Percentiles rank a stretch among this genome's conserved stretches.
Evolutionary conservation across 306 rosid genomes (phyloP).

Genomic region (Cicer arietinum): DNA sequence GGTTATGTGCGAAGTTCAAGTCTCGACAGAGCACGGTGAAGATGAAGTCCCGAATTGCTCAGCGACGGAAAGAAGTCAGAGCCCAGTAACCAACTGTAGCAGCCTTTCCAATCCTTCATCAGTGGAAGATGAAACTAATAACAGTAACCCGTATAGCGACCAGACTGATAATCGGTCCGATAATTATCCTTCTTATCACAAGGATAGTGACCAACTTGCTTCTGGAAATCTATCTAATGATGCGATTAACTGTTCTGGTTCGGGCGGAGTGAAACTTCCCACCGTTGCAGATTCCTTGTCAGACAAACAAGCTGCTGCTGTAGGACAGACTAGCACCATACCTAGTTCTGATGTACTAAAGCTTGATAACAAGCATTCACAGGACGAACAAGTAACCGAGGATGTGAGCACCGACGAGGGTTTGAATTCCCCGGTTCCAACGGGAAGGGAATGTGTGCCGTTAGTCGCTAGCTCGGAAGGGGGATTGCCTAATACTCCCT

Average conservation of each 20-base stretch:
- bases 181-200: constrained; percentile 56
- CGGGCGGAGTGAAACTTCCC: constrained; percentile 48
- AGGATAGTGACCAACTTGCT: constrained; percentile 57
- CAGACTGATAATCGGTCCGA: constrained; percentile 63
- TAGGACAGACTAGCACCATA: constrained; percentile 41
- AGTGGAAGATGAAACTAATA: constrained; percentile 92
- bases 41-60: constrained; percentile 69
- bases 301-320: constrained; percentile 57
- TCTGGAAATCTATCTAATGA: constrained; percentile 56
- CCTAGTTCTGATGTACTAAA: constrained; percentile 57
- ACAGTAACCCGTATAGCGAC: constrained; percentile 64
- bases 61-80: constrained; percentile 78
- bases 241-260: constrained; percentile 53
- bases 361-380: constrained; percentile 56
- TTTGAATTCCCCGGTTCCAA: constrained; percentile 58
- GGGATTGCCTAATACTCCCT: constrained; percentile 84
- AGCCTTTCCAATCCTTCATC: constrained; percentile 96
- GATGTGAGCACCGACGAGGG: constrained; percentile 69
- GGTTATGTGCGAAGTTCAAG: constrained; percentile 60
- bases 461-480: constrained; percentile 62
- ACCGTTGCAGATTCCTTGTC: constrained; percentile 62
- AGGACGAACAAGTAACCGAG: constrained; percentile 60
- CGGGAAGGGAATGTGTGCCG: constrained; percentile 69
- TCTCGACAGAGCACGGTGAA: constrained; percentile 61
- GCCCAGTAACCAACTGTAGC: constrained; percentile 86